These are phyloP conservation scores for Fomitopsis palustris DNA, from an alignment of 1,284 basidiomycete genomes.

Conservation along the genomic window DNA sequence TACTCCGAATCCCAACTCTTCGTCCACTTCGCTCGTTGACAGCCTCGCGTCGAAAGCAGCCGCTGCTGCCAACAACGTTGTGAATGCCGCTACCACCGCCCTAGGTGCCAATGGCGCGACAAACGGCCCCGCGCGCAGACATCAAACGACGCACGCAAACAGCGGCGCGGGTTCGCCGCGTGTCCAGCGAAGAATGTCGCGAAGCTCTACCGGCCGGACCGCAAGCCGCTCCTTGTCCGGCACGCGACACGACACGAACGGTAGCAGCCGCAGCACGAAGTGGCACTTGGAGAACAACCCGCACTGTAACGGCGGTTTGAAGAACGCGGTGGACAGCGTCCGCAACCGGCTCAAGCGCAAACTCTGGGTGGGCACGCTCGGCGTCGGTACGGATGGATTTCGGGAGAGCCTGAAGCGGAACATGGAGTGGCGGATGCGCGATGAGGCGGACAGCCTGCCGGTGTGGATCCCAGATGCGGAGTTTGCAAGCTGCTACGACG, in stretches of 20 bases:
- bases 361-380: constrained; percentile 81
- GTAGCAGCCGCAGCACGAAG: constrained; percentile 24
- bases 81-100: constrained; percentile 7
- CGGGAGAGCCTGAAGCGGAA: constrained; percentile 50
- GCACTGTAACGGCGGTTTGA: constrained; percentile 74
- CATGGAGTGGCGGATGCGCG: constrained; percentile 59
- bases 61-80: constrained; percentile 1
- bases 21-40: constrained; percentile 21
- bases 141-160: constrained; percentile 28
- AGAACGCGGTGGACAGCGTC: constrained; percentile 73
- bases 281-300: constrained; percentile 67
- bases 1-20: constrained; percentile 5
- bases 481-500: constrained; percentile 78
- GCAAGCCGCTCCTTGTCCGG: constrained; percentile 45
- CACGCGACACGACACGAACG: constrained; percentile 35
- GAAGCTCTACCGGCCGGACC: constrained; percentile 31
- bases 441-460: constrained; percentile 56
- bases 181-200: constrained; percentile 26
- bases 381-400: constrained; percentile 63
- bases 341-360: constrained; percentile 48
- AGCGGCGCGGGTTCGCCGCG: constrained; percentile 20
- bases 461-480: constrained; percentile 82
- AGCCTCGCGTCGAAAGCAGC: constrained; percentile 15
- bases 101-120: neutral
- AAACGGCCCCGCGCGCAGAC: constrained; percentile 18